phyloP scores from a whole-genome alignment of 1,284 basidiomycete genomes.

The Boletus semigastroideus region DNA sequence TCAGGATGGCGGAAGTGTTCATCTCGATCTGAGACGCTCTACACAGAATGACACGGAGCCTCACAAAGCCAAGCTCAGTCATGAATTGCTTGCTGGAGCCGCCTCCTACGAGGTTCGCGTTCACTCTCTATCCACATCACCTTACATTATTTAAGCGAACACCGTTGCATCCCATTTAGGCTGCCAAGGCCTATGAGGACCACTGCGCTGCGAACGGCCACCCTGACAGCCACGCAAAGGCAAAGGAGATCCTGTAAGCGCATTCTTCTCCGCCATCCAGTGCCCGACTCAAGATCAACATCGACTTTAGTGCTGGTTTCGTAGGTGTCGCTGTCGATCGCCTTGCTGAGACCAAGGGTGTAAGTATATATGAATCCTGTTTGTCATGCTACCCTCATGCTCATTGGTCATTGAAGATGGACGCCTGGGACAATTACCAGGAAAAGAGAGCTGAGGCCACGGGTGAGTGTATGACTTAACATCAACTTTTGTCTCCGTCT shows the following conservation, averaged over 20 bases:
- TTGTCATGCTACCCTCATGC: neutral
- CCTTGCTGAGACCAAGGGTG: slow-evolving; percentile 25
- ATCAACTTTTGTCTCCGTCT: too few relatives aligned
- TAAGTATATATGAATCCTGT: slow-evolving; percentile 3
- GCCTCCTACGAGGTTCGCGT: slow-evolving; percentile 17
- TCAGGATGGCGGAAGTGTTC: neutral
- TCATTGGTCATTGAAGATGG: slow-evolving; percentile 1
- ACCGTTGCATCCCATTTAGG: slow-evolving; percentile 1
- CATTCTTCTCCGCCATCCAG: neutral
- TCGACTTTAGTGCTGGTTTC: slow-evolving; percentile 2
- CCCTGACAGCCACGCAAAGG: slow-evolving; percentile 17
- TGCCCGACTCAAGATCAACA: neutral
- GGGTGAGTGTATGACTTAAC: slow-evolving; percentile 6
- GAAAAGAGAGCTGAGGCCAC: neutral
- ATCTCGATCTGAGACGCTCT: neutral
- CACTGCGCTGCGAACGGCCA: slow-evolving; percentile 10
- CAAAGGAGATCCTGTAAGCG: slow-evolving; percentile 17
- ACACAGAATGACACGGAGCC: slow-evolving; percentile 1
- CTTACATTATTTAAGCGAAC: neutral
- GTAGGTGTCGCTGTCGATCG: slow-evolving; percentile 5
- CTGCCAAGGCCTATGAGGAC: slow-evolving; percentile 13
- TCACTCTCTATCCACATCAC: neutral
- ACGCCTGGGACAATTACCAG: slow-evolving; percentile 4
- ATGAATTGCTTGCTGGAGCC: slow-evolving; percentile 19
- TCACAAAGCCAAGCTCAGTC: slow-evolving; percentile 5